These are phyloP conservation scores for Aspergillus nidulans DNA, from an alignment of 495 filamentous ascomycete species.

Conservation along the genomic window DNA sequence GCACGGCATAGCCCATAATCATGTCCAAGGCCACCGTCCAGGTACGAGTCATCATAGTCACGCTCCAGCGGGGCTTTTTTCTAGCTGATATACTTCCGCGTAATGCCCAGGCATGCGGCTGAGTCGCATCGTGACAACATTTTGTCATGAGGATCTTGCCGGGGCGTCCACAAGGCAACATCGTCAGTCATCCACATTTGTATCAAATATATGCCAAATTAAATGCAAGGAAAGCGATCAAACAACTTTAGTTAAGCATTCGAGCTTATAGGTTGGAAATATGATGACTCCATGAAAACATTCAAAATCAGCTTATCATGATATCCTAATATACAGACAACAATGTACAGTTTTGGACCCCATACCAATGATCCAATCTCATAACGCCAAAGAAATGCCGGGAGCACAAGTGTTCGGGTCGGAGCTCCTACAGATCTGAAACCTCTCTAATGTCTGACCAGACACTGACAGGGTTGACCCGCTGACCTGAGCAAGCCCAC, in stretches of 20 bases:
- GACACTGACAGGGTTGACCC: neutral
- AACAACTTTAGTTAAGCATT: neutral
- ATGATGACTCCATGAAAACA: neutral
- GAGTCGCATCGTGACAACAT: neutral
- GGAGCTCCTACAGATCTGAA: neutral
- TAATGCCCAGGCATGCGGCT: neutral
- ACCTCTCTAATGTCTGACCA: neutral
- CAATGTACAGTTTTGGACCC: conserved; percentile 14
- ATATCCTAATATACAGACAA: conserved; percentile 22
- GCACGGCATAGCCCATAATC: neutral
- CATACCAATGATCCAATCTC: conserved; percentile 19
- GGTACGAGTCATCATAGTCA: neutral
- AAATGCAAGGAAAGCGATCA: neutral
- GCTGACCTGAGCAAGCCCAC: neutral
- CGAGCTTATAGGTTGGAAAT: neutral
- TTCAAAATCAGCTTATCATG: conserved; percentile 13
- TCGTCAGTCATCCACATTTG: neutral
- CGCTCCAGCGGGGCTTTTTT: neutral
- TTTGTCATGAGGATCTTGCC: neutral
- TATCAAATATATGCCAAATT: neutral
- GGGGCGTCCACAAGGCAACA: neutral
- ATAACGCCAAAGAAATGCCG: conserved; percentile 38
- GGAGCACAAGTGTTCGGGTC: conserved; percentile 6
- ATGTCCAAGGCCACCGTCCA: neutral
- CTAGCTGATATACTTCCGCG: neutral